phyloP scores from a whole-genome alignment of 108 stramenopile species.

The Skeletonema marinoi region DNA sequence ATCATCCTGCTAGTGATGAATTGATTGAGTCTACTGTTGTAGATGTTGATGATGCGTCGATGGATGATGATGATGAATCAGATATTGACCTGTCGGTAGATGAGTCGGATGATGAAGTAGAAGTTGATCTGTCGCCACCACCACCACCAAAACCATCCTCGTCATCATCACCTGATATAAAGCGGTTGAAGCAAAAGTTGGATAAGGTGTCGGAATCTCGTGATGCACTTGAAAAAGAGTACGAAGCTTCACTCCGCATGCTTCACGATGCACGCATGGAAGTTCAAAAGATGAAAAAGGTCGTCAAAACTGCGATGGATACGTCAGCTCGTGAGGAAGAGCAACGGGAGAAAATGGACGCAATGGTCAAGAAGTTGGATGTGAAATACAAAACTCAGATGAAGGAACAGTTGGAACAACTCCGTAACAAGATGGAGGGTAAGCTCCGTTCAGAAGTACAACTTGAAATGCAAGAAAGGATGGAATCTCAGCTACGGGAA shows the following conservation, averaged over 20 bases:
- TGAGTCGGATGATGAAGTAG: neutral
- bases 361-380: constrained; percentile 19
- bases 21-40: neutral
- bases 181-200: constrained; percentile 16
- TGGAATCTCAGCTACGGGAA: neutral
- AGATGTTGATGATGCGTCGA: neutral
- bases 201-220: constrained; percentile 22
- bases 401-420: constrained; percentile 34
- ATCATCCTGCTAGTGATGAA: neutral
- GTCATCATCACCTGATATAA: neutral
- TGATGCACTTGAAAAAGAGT: constrained; percentile 36
- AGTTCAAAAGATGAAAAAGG: constrained; percentile 22
- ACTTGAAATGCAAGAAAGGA: constrained; percentile 5
- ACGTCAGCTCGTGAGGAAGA: neutral
- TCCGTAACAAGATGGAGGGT: constrained; percentile 13
- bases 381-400: constrained; percentile 42
- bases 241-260: constrained; percentile 45
- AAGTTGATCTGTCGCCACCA: neutral
- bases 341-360: constrained; percentile 29
- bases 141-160: neutral
- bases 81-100: neutral
- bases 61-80: neutral
- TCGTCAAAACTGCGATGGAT: neutral
- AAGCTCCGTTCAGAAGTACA: constrained; percentile 15
- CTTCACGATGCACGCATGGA: constrained; percentile 45